phyloP scores from a whole-genome alignment of 345 rosid species.

The Hibiscus mutabilis region DNA sequence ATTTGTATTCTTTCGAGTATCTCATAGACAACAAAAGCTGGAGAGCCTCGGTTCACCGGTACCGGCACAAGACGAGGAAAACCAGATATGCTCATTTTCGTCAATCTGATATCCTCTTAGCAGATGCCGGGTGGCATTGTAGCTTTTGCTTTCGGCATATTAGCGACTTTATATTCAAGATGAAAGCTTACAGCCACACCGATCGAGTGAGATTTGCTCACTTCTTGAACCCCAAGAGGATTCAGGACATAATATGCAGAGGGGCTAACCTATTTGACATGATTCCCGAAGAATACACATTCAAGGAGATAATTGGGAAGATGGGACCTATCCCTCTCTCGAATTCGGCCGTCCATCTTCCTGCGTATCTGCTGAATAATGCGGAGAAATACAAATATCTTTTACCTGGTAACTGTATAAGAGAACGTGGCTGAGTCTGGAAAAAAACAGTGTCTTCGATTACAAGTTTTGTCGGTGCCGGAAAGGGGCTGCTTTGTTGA shows the following conservation, averaged over 20 bases:
- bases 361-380: conserved; percentile 51
- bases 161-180: conserved; percentile 74
- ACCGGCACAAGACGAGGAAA: conserved; percentile 44
- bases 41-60: conserved; percentile 82
- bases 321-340: conserved; percentile 76
- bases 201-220: conserved; percentile 87
- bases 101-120: conserved; percentile 54
- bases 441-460: not conserved
- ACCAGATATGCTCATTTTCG: conserved; percentile 85
- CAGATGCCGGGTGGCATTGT: conserved; percentile 95
- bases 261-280: conserved; percentile 80
- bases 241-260: conserved; percentile 80
- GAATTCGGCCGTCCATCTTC: conserved; percentile 79
- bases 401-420: conserved; percentile 78
- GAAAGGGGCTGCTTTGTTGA: conserved; percentile 13
- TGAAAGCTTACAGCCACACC: conserved; percentile 91
- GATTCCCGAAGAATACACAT: conserved; percentile 91
- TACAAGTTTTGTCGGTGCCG: conserved; percentile 16
- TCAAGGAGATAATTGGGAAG: conserved; percentile 81
- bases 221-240: conserved; percentile 64
- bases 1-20: conserved; percentile 81
- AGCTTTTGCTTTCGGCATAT: conserved; percentile 89
- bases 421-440: conserved; percentile 61
- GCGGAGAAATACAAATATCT: conserved; percentile 69
- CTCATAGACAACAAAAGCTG: conserved; percentile 69